Base-by-base conservation (phyloP, 2,329 filamentous ascomycete genomes). In the Fusarium napiforme region DNA sequence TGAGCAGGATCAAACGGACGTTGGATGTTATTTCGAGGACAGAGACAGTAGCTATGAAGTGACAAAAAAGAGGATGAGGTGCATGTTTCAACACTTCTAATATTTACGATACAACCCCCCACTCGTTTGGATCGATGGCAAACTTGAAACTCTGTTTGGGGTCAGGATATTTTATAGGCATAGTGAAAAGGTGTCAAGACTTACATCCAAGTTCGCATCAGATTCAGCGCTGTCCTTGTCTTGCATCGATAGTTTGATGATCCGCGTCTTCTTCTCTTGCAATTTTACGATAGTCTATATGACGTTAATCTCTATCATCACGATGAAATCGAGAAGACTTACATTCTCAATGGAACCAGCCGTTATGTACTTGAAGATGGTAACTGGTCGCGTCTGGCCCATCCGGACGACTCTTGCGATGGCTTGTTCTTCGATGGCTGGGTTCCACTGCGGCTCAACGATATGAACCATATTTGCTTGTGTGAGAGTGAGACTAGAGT, bases 211-310 rank as follows among this genome's bases (percentile, higher is more conserved):
- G 14, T 50, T 30, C 7, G 36, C 30, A 14, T 60, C 34, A 2
- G 66, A 11, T 6, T 55, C 52, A 3, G 21, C 14, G 4, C n/a
- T 5, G 1, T 65, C 60, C 6, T 40, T 65, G 1, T 70, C 66
- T 21, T 70, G 67, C 53, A 70, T 70, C 0, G 67, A 70, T 3
- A 70, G 9, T 10, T 65, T 70, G 21, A 70, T 50, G 11, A 70
- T 70, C 0, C 37, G 47, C 0, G 53, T 65, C 28, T 70, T 69
- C 6, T 37, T 70, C 0, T 65, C 21, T 21, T 69, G 67, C 0
- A 70, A 36, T 3, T 69, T 70, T 2, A 56, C 26, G 1, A 70
- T 37, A 2, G 36, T 47, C 67, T 69, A 1, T 4, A 0, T 0
- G 0, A 6, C 0, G 1, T 60, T n/a, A 63, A 40, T 5, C 0